Conservation (phyloP, 164 flowering plant genomes). For the Piper longum region DNA sequence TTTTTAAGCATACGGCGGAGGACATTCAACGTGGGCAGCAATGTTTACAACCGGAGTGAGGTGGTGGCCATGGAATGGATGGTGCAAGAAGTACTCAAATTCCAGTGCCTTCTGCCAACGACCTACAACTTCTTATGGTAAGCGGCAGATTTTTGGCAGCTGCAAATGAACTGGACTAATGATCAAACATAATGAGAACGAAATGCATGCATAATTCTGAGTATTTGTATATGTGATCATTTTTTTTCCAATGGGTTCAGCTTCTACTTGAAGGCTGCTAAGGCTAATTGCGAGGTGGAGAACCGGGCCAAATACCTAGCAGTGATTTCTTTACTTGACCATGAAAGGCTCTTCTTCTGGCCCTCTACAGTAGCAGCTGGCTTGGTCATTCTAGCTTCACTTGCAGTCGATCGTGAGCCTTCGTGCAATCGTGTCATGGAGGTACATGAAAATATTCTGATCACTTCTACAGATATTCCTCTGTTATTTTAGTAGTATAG, state of each 20-base stretch:
- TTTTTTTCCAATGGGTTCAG: constrained; percentile 16
- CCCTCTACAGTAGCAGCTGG: constrained; percentile 90
- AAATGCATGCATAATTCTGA: no score
- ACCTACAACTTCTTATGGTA: constrained; percentile 2
- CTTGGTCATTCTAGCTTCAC: constrained; percentile 55
- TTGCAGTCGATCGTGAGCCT: constrained; percentile 30
- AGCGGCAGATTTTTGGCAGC: neutral
- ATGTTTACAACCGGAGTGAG: constrained; percentile 46
- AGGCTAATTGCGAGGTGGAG: constrained; percentile 42
- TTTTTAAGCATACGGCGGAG: constrained; percentile 42
- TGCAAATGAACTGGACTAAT: neutral
- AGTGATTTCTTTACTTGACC: constrained; percentile 43
- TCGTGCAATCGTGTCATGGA: constrained; percentile 40
- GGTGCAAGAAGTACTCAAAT: constrained; percentile 70
- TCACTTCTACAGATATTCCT: no score
- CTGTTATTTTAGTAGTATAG: neutral
- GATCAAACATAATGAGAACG: no score
- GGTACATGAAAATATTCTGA: constrained; percentile 23
- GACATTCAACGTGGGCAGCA: constrained; percentile 38
- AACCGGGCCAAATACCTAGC: constrained; percentile 52
- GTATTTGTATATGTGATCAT: no score
- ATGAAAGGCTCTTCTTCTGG: constrained; percentile 51
- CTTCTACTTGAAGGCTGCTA: constrained; percentile 77
- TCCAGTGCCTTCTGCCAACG: constrained; percentile 27
- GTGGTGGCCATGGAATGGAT: constrained; percentile 99